Conservation (phyloP, 495 filamentous ascomycete species). For the Chaetomium cochliodes region DNA sequence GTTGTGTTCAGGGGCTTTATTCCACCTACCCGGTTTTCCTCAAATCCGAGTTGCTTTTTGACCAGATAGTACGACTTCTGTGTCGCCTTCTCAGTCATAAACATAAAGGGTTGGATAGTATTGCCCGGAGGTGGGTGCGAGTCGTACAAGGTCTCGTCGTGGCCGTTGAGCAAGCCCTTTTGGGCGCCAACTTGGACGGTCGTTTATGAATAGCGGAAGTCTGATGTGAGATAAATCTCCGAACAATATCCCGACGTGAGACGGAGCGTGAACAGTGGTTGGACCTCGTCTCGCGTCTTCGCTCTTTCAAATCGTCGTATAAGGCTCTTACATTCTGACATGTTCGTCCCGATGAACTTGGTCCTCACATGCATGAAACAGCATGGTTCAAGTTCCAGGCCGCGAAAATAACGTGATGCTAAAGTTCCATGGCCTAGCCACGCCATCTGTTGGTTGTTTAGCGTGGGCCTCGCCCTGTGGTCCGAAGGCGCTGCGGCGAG, state of each 20-base stretch:
- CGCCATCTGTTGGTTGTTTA: neutral
- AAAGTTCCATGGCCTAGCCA: neutral
- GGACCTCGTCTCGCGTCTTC: no score
- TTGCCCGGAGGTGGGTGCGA: no score
- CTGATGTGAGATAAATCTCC: no score
- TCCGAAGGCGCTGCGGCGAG: neutral
- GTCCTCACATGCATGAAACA: neutral
- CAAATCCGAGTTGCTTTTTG: neutral
- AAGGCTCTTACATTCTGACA: neutral
- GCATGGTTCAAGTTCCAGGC: neutral
- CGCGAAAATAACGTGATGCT: neutral
- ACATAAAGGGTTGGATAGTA: no score
- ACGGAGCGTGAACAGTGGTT: no score
- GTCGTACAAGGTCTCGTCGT: no score
- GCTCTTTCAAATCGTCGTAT: no score
- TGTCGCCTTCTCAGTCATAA: no score
- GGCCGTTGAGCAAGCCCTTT: no score
- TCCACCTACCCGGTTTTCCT: neutral
- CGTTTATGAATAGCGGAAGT: no score
- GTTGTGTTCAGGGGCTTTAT: neutral
- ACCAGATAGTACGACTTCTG: neutral
- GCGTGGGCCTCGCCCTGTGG: neutral
- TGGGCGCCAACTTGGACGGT: no score
- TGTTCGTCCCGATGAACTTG: neutral
- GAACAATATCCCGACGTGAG: no score